These are phyloP conservation scores for Crithidia thermophila DNA, from an alignment of 208 protist genomes.

Conservation along the genomic window DNA sequence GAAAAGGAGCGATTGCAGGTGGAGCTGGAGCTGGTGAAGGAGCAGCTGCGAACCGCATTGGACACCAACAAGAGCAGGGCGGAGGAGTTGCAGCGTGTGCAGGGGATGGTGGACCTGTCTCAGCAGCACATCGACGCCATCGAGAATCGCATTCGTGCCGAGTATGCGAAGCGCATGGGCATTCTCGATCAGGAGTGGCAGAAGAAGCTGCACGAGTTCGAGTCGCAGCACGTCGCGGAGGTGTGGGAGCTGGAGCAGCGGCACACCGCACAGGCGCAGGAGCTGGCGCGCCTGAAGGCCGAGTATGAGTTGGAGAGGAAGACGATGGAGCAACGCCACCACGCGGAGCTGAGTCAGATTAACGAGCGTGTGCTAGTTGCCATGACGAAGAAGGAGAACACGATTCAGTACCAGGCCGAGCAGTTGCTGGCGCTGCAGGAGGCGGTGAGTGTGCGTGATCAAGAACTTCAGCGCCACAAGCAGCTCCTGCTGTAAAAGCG, in stretches of 20 bases:
- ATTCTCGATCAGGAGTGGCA: slow-evolving; percentile 76
- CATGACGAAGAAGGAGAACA: slow-evolving; percentile 80
- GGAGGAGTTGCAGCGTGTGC: slow-evolving; percentile 49
- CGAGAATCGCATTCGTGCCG: slow-evolving; percentile 47
- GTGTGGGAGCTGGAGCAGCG: slow-evolving; percentile 56
- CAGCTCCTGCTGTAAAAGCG: slow-evolving; percentile 47
- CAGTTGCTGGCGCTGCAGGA: slow-evolving; percentile 76
- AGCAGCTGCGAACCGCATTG: slow-evolving; percentile 55
- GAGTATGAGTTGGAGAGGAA: slow-evolving; percentile 56
- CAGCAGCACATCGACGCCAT: slow-evolving; percentile 60
- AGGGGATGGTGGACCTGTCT: slow-evolving; percentile 42
- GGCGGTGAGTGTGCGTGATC: slow-evolving; percentile 68
- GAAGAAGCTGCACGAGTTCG: slow-evolving; percentile 59
- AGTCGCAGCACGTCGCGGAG: slow-evolving; percentile 61
- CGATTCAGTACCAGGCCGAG: slow-evolving; percentile 61
- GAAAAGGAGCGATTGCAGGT: slow-evolving; percentile 77
- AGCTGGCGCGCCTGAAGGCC: slow-evolving; percentile 38
- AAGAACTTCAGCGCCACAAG: slow-evolving; percentile 71
- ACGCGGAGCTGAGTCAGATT: slow-evolving; percentile 75
- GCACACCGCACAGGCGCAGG: slow-evolving; percentile 36
- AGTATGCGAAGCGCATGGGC: slow-evolving; percentile 57
- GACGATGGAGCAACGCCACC: slow-evolving; percentile 76
- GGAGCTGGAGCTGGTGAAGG: slow-evolving; percentile 68
- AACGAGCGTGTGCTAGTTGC: slow-evolving; percentile 85
- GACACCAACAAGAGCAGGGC: slow-evolving; percentile 44